Evolutionary conservation across 257 asterid species (phyloP), one percentile per base, ranked within the genome.

Genomic region (Lycium barbarum): DNA sequence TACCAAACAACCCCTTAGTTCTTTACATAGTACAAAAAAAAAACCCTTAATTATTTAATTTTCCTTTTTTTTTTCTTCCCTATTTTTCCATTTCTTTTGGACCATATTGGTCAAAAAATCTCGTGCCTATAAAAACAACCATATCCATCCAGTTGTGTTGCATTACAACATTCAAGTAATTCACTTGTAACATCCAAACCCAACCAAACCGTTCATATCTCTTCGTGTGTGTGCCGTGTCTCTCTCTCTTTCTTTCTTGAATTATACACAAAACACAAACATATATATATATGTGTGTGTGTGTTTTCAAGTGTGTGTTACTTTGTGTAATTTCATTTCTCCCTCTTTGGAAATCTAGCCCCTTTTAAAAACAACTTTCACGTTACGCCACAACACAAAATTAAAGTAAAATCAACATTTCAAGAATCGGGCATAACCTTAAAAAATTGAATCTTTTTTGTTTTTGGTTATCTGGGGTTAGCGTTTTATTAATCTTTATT

Each of bases 151-250:
- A 68, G 7, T 15, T 38, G 78, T 76, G 82, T 76, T 51, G 22
- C 81, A 4, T 76, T 76, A 51, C 59, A 73, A 73, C 81, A 47
- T 47, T 73, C 72, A 5, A 12, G 45, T 11, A 3, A 65, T 65
- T 66, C 73, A 63, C 18, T 59, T 66, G n/a, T 22, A 66, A 68
- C 53, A 38, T 26, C 12, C 7, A 26, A 15, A 38, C 49, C 36
- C 15, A 70, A 70, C 2, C 78, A 72, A 43, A 43, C 57, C 80
- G 57, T n/a, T 76, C 63, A 76, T 14, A 51, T 76, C 65, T 51
- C 82, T 76, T 51, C 82, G 82, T 53, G 82, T 26, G 26, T 76
- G 7, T 53, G 82, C 82, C 47, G 82, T 51, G 47, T 76, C 65
- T 53, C 47, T 22, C 47, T 22, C 33, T 71, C 9, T 26, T 11